These are phyloP conservation scores for Saksenaea oblongispora DNA, from an alignment of 371 early-diverging fungal genomes.

Conservation along the genomic window DNA sequence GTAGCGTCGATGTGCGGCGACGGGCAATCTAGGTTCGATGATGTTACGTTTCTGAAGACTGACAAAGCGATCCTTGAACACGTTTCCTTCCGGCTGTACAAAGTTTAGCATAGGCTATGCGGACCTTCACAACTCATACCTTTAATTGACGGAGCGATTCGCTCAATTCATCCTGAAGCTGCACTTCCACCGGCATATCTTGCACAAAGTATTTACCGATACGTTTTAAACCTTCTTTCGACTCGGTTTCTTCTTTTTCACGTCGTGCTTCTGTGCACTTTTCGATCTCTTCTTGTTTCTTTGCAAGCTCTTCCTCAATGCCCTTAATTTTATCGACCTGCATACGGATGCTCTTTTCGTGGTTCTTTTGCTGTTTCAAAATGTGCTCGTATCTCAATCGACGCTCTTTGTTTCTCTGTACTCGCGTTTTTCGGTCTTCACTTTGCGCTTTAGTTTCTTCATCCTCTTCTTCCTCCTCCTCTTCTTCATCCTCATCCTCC, in stretches of 20 bases:
- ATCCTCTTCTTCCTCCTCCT: constrained; percentile 9
- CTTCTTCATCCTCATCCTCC: background rate
- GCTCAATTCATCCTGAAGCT: constrained; percentile 59
- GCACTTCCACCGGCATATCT: constrained; percentile 55
- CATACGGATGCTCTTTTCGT: constrained; percentile 57
- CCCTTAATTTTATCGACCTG: constrained; percentile 54
- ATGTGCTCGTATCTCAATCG: constrained; percentile 21
- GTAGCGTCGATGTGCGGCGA: constrained; percentile 45
- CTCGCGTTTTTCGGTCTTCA: constrained; percentile 40
- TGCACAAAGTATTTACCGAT: constrained; percentile 50
- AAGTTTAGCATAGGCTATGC: background rate
- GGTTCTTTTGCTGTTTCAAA: constrained; percentile 30
- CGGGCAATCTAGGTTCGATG: constrained; percentile 78
- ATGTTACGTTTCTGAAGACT: constrained; percentile 85
- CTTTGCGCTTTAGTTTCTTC: constrained; percentile 22
- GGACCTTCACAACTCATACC: constrained; percentile 24
- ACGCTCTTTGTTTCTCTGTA: constrained; percentile 30
- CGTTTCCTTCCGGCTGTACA: constrained; percentile 83
- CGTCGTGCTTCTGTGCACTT: constrained; percentile 42
- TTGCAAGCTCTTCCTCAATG: constrained; percentile 47
- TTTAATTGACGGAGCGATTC: constrained; percentile 60
- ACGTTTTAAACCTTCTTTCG: constrained; percentile 49
- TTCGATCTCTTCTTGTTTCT: constrained; percentile 38
- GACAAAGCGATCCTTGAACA: constrained; percentile 79
- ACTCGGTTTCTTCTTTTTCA: constrained; percentile 39